Evolutionary conservation across 1,284 basidiomycete genomes (phyloP), one percentile per base, ranked within the genome.

Genomic region (Marasmius fiardii): DNA sequence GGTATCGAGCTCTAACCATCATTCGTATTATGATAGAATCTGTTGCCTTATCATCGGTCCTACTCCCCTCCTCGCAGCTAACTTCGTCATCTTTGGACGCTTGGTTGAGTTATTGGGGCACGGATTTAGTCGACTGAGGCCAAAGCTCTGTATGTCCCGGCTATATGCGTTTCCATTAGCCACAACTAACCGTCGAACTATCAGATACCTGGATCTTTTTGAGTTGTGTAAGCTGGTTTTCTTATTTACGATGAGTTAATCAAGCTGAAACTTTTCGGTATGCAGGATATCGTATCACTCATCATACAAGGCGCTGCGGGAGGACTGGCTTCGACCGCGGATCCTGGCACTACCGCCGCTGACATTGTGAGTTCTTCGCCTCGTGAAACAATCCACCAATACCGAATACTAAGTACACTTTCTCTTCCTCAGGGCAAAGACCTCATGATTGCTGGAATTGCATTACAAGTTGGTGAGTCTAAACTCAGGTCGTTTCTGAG

Each of bases 291-390:
- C 16, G 60, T 80, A 28, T 76, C 80, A 0, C 73, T 85, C 20
- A 62, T 81, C 23, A 64, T 84, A 4, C 83, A 85, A 65, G 80
- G 73, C 16, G 66, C 75, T 10, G 83, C 83, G 18, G 83, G 83
- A 24, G 81, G 74, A 1, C 67, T 77, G 14, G 82, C 83, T 2
- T 71, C 80, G 1, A 52, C 51, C 1, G 67, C 66, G 18, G 47
- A 33, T 8, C 26, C 12, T 31, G 26, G 7, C 11, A 41, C 28
- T 31, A 28, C 39, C 43, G n/a, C n/a, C 18, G 7, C 45, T n/a
- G 24, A 49, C 7, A 11, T 31, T 7, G 47, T 49, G 20, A 20
- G 20, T 28, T 28, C 20, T 7, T 33, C 33, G 16, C 28, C 14
- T 2, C 14, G 24, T 31, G n/a, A n/a, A n/a, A n/a, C n/a, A n/a